These are phyloP conservation scores for Oemleria cerasiformis DNA, from an alignment of 306 rosid genomes.

Conservation along the genomic window DNA sequence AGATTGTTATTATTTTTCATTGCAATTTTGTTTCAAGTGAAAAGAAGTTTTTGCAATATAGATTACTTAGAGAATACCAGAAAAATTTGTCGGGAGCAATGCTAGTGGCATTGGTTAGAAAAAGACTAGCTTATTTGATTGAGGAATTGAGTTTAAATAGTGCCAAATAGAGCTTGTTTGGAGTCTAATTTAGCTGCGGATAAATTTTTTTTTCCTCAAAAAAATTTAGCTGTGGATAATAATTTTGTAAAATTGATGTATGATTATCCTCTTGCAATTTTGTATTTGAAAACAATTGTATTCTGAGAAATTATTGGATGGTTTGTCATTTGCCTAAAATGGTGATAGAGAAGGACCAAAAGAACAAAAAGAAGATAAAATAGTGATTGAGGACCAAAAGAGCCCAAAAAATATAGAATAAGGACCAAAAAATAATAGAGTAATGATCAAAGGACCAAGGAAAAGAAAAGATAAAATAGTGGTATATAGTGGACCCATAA, in stretches of 20 bases:
- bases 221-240: not conserved
- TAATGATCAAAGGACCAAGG: too few species aligned
- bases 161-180: not conserved
- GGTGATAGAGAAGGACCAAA: too few species aligned
- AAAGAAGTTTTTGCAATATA: not conserved
- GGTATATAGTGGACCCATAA: too few species aligned
- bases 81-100: not conserved
- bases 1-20: slow-evolving; percentile 10
- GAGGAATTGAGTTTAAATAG: not conserved
- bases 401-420: too few species aligned
- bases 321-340: too few species aligned
- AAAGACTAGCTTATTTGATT: not conserved
- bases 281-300: not conserved
- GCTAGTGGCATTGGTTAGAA: not conserved
- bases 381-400: too few species aligned
- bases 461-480: too few species aligned
- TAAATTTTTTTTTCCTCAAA: too few species aligned
- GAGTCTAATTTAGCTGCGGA: not conserved
- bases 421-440: too few species aligned
- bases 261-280: not conserved
- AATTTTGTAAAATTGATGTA: not conserved
- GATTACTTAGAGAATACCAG: not conserved
- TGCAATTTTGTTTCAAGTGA: not conserved
- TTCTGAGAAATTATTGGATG: too few species aligned
- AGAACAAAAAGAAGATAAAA: too few species aligned